These are phyloP conservation scores for Coprinopsis cinerea DNA, from an alignment of 768 basidiomycete species.

Conservation along the genomic window DNA sequence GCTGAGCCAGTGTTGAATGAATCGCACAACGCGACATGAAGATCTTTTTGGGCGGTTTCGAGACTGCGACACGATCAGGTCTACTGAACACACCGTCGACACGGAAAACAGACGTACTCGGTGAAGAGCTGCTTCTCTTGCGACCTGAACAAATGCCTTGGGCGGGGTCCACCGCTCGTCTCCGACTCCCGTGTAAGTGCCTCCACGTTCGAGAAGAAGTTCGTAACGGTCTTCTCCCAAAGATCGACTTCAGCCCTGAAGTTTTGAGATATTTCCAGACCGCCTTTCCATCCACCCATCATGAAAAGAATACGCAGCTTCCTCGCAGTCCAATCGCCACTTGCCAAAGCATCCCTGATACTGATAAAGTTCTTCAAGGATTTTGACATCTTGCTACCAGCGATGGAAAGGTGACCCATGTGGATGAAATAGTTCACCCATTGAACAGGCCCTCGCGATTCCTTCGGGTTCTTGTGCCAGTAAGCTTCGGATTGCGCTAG, in stretches of 20 bases:
- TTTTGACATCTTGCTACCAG: slow-evolving; percentile 99
- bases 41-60: slow-evolving; percentile 65
- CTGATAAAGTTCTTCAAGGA: slow-evolving; percentile 99
- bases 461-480: slow-evolving; percentile 8
- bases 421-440: slow-evolving; percentile 99
- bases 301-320: slow-evolving; percentile 91
- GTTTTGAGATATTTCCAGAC: slow-evolving; percentile 91
- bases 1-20: slow-evolving; percentile 95
- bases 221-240: slow-evolving; percentile 41
- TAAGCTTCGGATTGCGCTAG: slow-evolving; percentile 91
- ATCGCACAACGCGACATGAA: slow-evolving; percentile 87
- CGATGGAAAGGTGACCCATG: slow-evolving; percentile 97
- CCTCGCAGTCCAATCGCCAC: slow-evolving; percentile 63
- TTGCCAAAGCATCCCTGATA: slow-evolving; percentile 59
- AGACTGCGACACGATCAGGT: slow-evolving; percentile 39
- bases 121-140: slow-evolving; percentile 37
- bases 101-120: neutral
- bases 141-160: slow-evolving; percentile 5
- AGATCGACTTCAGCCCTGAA: slow-evolving; percentile 79
- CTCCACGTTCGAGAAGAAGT: slow-evolving; percentile 64
- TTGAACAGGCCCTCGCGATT: slow-evolving; percentile 23
- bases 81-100: neutral
- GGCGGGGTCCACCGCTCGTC: slow-evolving; percentile 15
- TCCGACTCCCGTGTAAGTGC: slow-evolving; percentile 64
- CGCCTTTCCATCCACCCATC: slow-evolving; percentile 86